A percentile compares a stretch with the other conserved stretches of the same genome.
phyloP scores from a whole-genome alignment of 768 basidiomycete species.

The Tulasnella sp. region DNA sequence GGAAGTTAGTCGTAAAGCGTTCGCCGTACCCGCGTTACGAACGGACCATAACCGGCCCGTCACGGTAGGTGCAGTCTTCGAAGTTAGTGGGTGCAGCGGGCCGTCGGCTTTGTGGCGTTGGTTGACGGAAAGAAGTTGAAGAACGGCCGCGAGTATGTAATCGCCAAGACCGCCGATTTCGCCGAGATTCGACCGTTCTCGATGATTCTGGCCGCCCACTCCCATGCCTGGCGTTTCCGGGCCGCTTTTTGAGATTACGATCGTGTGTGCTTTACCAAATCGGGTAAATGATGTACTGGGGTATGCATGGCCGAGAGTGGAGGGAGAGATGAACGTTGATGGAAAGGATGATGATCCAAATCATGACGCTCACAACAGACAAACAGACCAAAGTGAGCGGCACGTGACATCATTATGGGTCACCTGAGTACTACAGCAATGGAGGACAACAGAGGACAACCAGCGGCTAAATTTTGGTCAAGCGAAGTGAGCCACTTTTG shows the following conservation, averaged over 20 bases:
- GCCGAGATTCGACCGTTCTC: neutral
- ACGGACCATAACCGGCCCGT: neutral
- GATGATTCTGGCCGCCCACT: neutral
- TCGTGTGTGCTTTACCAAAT: neutral
- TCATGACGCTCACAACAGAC: neutral
- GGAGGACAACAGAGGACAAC: too few relatives aligned
- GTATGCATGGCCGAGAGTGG: neutral
- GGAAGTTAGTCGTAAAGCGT: neutral
- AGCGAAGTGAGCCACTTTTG: neutral
- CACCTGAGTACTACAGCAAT: too few relatives aligned
- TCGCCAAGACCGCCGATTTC: neutral
- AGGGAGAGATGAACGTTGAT: neutral
- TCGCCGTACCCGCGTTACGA: neutral
- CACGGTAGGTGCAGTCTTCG: neutral
- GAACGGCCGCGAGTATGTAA: neutral
- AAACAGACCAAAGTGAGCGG: neutral
- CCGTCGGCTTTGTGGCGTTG: neutral
- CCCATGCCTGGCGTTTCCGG: neutral
- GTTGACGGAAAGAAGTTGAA: neutral
- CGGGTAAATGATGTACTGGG: neutral
- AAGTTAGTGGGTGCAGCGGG: neutral
- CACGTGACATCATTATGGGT: neutral
- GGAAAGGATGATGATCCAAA: neutral
- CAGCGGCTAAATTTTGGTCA: neutral
- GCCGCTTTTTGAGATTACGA: neutral